These are phyloP conservation scores for Suillus cothurnatus DNA, from an alignment of 768 basidiomycete species.

Conservation along the genomic window DNA sequence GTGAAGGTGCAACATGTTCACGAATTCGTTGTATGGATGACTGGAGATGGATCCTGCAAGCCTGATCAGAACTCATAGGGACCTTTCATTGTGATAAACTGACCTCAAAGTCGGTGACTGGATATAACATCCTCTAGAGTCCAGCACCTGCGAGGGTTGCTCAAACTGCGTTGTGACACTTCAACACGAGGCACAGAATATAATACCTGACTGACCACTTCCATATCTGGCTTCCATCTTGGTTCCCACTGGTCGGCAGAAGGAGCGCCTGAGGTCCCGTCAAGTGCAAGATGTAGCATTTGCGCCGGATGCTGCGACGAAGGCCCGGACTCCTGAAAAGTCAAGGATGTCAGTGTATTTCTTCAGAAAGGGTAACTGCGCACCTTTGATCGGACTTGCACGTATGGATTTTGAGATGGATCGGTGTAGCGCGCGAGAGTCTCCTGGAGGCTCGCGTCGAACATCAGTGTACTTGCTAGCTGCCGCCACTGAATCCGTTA, in stretches of 20 bases:
- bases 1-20: neutral
- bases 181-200: neutral
- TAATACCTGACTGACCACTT: neutral
- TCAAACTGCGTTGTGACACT: neutral
- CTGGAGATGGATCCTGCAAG: neutral
- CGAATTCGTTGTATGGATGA: neutral
- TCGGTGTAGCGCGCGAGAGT: neutral
- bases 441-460: neutral
- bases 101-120: neutral
- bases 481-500: neutral
- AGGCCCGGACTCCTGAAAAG: neutral
- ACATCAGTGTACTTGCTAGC: neutral
- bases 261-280: neutral
- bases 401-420: slow-evolving; percentile 3
- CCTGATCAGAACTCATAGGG: neutral
- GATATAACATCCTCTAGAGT: neutral
- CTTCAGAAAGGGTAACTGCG: neutral
- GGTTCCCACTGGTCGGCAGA: neutral
- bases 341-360: neutral
- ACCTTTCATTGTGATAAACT: neutral
- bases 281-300: neutral
- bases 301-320: neutral
- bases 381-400: neutral
- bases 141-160: neutral
- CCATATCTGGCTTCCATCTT: neutral